A percentile compares a stretch with the other conserved stretches of the same genome.
These are phyloP conservation scores for Keqinozyma sinolaborantium DNA, from an alignment of 1,139 yeast species.

Conservation along the genomic window DNA sequence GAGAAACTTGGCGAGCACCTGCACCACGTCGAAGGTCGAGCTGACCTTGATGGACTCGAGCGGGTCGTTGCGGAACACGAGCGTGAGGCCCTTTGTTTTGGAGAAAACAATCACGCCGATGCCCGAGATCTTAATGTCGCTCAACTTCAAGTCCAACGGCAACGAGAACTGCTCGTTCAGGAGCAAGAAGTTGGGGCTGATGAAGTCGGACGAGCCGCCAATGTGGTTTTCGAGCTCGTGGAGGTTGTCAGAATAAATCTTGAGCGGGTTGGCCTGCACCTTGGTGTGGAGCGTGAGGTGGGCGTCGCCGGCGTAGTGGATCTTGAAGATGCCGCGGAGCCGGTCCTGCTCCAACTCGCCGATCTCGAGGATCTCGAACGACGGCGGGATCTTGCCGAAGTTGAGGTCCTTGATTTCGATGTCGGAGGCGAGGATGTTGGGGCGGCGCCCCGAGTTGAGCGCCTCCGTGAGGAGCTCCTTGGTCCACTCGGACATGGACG, in stretches of 20 bases:
- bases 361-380: slow-evolving; percentile 76
- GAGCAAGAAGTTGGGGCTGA: slow-evolving; percentile 63
- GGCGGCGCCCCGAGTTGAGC: slow-evolving; percentile 70
- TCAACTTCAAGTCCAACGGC: slow-evolving; percentile 72
- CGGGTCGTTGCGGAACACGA: slow-evolving; percentile 88
- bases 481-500: slow-evolving; percentile 63
- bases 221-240: slow-evolving; percentile 32
- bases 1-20: slow-evolving; percentile 74
- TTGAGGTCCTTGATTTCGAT: slow-evolving; percentile 71
- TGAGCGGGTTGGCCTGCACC: slow-evolving; percentile 81
- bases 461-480: slow-evolving; percentile 71
- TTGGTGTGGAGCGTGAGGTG: slow-evolving; percentile 75
- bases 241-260: slow-evolving; percentile 57
- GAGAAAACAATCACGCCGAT: slow-evolving; percentile 83
- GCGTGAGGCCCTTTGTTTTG: slow-evolving; percentile 76
- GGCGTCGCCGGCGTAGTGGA: slow-evolving; percentile 78
- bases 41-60: slow-evolving; percentile 77
- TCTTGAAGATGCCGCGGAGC: slow-evolving; percentile 82
- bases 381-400: slow-evolving; percentile 77
- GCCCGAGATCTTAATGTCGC: slow-evolving; percentile 72
- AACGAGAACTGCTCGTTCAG: slow-evolving; percentile 70
- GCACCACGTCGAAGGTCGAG: slow-evolving; percentile 82
- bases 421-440: slow-evolving; percentile 71
- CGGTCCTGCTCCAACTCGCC: slow-evolving; percentile 81
- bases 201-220: slow-evolving; percentile 35